Percentiles rank a stretch among this genome's conserved stretches.
Evolutionary conservation across 208 protist species (phyloP).

Genomic region (Crithidia bombi): DNA sequence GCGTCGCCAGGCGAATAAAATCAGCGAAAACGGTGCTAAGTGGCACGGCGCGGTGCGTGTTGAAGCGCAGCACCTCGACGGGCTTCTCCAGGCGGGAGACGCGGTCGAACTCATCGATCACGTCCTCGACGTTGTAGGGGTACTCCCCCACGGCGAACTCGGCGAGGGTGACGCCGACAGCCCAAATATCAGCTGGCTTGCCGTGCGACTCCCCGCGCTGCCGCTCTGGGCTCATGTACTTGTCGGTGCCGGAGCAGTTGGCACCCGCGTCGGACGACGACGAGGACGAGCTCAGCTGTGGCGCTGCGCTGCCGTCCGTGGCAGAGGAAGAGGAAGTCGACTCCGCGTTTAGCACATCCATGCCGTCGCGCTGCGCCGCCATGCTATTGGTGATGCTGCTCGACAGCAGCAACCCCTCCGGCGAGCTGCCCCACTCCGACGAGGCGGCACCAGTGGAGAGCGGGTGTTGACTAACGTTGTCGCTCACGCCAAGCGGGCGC

Average conservation of each 20-base stretch:
- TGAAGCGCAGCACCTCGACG: conserved; percentile 46
- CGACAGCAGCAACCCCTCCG: conserved; percentile 11
- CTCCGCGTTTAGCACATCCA: conserved; percentile 35
- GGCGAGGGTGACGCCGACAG: conserved; percentile 86
- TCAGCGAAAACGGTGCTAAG: conserved; percentile 68
- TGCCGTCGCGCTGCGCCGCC: conserved; percentile 33
- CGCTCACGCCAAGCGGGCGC: background rate
- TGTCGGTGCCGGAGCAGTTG: conserved; percentile 82
- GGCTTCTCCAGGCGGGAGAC: conserved; percentile 49
- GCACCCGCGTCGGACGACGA: conserved; percentile 8
- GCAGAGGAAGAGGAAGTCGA: conserved; percentile 31
- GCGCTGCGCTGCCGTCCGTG: background rate
- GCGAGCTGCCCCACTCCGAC: conserved; percentile 15
- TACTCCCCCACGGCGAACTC: conserved; percentile 88
- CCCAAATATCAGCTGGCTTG: conserved; percentile 87
- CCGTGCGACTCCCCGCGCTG: conserved; percentile 81
- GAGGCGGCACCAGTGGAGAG: conserved; percentile 1
- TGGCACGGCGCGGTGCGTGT: conserved; percentile 38
- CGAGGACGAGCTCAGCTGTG: conserved; percentile 7
- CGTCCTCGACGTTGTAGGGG: conserved; percentile 66
- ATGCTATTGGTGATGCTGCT: conserved; percentile 23
- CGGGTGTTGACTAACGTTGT: background rate
- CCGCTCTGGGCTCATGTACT: conserved; percentile 92
- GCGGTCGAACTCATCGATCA: conserved; percentile 75
- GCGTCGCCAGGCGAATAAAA: conserved; percentile 70